phyloP scores from a whole-genome alignment of 257 asterid genomes.

The Nicotiana undulata region DNA sequence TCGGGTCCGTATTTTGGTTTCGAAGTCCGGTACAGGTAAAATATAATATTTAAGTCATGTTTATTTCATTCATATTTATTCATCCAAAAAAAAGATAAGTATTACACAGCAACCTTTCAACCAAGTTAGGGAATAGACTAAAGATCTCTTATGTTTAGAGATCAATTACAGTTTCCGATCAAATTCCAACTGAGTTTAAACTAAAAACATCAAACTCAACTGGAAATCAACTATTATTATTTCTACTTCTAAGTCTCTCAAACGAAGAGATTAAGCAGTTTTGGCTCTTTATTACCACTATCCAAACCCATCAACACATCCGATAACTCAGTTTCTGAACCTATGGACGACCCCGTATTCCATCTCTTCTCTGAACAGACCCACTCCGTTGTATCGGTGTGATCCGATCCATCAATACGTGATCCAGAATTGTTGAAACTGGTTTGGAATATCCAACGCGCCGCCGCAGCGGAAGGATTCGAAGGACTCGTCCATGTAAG shows the following conservation, averaged over 20 bases:
- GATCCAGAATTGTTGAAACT: neutral
- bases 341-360: constrained; percentile 24
- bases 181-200: constrained; percentile 3
- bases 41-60: neutral
- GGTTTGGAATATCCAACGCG: constrained; percentile 3
- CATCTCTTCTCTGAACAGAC: constrained; percentile 11
- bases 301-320: constrained; percentile 42
- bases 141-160: neutral
- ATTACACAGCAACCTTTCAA: neutral
- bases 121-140: neutral
- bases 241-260: constrained; percentile 1
- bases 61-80: neutral
- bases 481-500: constrained; percentile 10
- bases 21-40: too few relatives aligned
- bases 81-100: neutral
- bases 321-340: constrained; percentile 32
- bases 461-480: neutral
- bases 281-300: constrained; percentile 24
- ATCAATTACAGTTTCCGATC: constrained; percentile 1
- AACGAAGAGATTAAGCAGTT: constrained; percentile 66
- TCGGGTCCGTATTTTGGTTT: too few relatives aligned
- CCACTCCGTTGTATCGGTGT: neutral
- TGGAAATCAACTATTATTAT: neutral
- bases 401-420: neutral
- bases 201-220: constrained; percentile 3